phyloP scores from a whole-genome alignment of 2,329 filamentous ascomycete genomes.

The Trichoderma pleuroti region DNA sequence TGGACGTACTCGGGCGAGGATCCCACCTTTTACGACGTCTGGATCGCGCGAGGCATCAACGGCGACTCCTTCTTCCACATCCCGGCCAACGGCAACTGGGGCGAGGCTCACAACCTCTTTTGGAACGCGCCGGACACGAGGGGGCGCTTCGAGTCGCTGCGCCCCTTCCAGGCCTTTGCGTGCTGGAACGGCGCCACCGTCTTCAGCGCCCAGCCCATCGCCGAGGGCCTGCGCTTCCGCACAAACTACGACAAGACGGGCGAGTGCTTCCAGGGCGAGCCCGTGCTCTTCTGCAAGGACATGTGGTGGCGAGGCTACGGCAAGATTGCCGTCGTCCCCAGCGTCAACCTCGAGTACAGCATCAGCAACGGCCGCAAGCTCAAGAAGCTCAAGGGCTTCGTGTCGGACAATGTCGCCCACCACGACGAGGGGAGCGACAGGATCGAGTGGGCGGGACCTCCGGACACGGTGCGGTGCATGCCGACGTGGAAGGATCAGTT shows the following conservation, averaged over 20 bases:
- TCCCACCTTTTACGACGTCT: constrained; percentile 56
- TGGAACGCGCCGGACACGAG: constrained; percentile 43
- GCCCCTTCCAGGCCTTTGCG: constrained; percentile 57
- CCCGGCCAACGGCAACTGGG: constrained; percentile 47
- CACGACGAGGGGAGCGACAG: constrained; percentile 29
- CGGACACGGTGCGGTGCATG: constrained; percentile 48
- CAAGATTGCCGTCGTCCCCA: constrained; percentile 54
- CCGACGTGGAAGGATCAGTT: constrained; percentile 39
- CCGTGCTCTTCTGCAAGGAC: constrained; percentile 55
- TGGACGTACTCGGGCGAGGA: constrained; percentile 46
- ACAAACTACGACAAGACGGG: constrained; percentile 24
- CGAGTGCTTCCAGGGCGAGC: constrained; percentile 55
- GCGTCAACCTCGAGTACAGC: constrained; percentile 54
- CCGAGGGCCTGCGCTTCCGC: constrained; percentile 46
- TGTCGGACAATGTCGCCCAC: constrained; percentile 32
- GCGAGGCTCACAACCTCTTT: constrained; percentile 49
- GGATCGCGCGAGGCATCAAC: constrained; percentile 49
- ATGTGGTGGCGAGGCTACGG: constrained; percentile 49
- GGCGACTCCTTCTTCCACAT: constrained; percentile 56
- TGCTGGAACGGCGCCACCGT: constrained; percentile 59
- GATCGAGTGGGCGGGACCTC: constrained; percentile 47
- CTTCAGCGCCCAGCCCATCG: constrained; percentile 46
- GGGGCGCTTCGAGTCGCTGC: constrained; percentile 31
- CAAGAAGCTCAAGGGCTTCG: constrained; percentile 50
- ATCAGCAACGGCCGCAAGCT: constrained; percentile 42